Conservation (phyloP, 2,329 filamentous ascomycete genomes). For the Albophoma yamanashiensis region DNA sequence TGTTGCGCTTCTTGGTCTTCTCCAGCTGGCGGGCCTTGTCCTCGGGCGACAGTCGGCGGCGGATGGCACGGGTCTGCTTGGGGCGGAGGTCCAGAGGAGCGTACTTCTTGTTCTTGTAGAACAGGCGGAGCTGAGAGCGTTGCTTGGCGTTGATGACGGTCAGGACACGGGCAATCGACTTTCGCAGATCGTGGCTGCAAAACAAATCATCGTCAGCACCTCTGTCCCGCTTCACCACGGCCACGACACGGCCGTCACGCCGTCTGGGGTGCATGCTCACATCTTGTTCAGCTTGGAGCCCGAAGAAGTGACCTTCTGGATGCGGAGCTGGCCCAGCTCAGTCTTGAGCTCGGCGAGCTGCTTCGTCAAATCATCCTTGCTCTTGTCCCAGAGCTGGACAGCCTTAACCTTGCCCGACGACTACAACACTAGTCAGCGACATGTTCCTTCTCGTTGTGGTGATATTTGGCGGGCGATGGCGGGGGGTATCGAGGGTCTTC, state of each 20-base stretch:
- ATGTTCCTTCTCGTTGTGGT: slow-evolving; percentile 8
- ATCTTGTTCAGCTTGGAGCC: slow-evolving; percentile 96
- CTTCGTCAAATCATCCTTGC: slow-evolving; percentile 96
- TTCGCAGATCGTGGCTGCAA: slow-evolving; percentile 90
- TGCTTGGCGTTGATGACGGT: slow-evolving; percentile 99
- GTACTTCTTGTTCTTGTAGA: slow-evolving; percentile 99
- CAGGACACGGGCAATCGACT: slow-evolving; percentile 97
- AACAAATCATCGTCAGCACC: slow-evolving; percentile 12
- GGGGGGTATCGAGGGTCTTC: neutral
- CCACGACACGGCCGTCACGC: neutral
- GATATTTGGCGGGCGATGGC: neutral
- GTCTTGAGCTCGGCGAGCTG: slow-evolving; percentile 92
- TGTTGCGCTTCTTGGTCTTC: slow-evolving; percentile 93
- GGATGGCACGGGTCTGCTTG: slow-evolving; percentile 97
- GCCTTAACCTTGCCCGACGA: slow-evolving; percentile 73
- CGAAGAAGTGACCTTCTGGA: slow-evolving; percentile 96
- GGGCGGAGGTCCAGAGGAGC: slow-evolving; percentile 93
- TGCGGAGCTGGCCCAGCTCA: slow-evolving; percentile 91
- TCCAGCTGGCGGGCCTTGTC: slow-evolving; percentile 76
- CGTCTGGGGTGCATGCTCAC: slow-evolving; percentile 42
- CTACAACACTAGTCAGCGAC: slow-evolving; percentile 22
- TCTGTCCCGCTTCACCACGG: neutral
- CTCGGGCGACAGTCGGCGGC: slow-evolving; percentile 85
- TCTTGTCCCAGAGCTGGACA: slow-evolving; percentile 95
- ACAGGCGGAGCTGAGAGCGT: slow-evolving; percentile 91